Percentiles rank a stretch among this genome's conserved stretches.
phyloP scores from a whole-genome alignment of 441 rosid species.

The Bocquillonia castaneifolia region DNA sequence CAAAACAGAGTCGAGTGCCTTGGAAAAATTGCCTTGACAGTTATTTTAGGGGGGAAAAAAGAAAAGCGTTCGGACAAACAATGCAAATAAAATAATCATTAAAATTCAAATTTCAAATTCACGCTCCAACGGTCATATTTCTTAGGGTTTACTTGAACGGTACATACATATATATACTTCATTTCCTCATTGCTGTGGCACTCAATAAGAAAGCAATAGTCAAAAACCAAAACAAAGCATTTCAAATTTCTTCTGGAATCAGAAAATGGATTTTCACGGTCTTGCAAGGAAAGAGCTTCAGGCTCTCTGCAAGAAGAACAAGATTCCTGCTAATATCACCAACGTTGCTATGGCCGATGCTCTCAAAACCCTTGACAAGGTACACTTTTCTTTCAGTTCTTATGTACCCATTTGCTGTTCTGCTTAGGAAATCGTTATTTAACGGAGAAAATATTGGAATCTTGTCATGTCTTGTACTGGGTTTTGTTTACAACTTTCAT shows the following conservation, averaged over 20 bases:
- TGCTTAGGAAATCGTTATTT: neutral
- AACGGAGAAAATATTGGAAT: neutral
- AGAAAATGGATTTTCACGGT: conserved; percentile 70
- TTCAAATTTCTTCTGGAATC: conserved; percentile 2
- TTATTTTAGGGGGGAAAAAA: too few relatives aligned
- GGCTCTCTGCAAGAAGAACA: conserved; percentile 87
- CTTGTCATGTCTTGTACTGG: neutral
- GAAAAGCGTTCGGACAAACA: neutral
- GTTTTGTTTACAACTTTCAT: neutral
- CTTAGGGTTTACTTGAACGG: conserved; percentile 38
- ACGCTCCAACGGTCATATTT: conserved; percentile 59
- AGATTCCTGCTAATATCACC: conserved; percentile 82
- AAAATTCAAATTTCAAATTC: conserved; percentile 50
- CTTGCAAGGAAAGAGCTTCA: conserved; percentile 83
- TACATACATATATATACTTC: conserved; percentile 16
- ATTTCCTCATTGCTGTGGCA: conserved; percentile 2
- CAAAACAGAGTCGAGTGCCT: neutral
- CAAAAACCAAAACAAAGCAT: conserved; percentile 5
- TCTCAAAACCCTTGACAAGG: conserved; percentile 61
- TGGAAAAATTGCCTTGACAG: too few relatives aligned
- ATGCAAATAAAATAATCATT: neutral
- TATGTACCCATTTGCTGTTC: neutral
- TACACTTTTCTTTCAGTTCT: conserved; percentile 24
- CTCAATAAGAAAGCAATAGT: neutral
- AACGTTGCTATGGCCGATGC: conserved; percentile 92